A percentile compares a stretch with the other conserved stretches of the same genome.
These are phyloP conservation scores for Elaeis oleifera DNA, from an alignment of 202 grass and related monocot genomes.

Conservation along the genomic window DNA sequence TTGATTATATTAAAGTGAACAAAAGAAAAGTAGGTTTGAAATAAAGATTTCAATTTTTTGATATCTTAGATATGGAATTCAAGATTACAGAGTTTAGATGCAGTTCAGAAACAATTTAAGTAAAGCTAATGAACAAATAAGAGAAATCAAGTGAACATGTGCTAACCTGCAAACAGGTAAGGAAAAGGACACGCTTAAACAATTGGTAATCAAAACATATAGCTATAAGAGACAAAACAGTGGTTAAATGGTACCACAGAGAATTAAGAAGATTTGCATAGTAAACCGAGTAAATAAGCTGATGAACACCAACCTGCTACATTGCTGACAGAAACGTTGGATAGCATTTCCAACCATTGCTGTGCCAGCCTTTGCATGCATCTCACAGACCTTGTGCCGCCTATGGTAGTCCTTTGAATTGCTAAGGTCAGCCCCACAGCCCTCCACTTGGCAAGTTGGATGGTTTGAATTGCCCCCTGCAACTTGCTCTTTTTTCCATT, in stretches of 20 bases:
- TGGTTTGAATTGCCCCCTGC: constrained; percentile 1
- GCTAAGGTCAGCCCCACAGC: constrained; percentile 37
- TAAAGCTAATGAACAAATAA: no score
- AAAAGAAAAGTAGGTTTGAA: no score
- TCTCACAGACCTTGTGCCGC: constrained; percentile 67
- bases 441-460: constrained; percentile 61
- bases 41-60: no score
- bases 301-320: constrained; percentile 56
- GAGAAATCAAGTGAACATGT: no score
- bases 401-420: constrained; percentile 63
- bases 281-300: constrained; percentile 11
- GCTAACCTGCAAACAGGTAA: no score
- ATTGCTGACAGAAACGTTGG: constrained; percentile 81
- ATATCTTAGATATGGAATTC: no score
- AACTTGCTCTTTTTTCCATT: constrained; percentile 12
- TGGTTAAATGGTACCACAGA: neutral
- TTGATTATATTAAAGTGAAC: no score
- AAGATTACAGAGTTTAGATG: no score
- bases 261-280: neutral
- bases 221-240: no score
- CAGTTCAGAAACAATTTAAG: no score
- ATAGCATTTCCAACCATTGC: constrained; percentile 32
- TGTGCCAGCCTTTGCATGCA: constrained; percentile 39
- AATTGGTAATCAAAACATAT: no score
- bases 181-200: no score